These are phyloP conservation scores for Solanum habrochaites DNA, from an alignment of 257 asterid species.

Conservation along the genomic window DNA sequence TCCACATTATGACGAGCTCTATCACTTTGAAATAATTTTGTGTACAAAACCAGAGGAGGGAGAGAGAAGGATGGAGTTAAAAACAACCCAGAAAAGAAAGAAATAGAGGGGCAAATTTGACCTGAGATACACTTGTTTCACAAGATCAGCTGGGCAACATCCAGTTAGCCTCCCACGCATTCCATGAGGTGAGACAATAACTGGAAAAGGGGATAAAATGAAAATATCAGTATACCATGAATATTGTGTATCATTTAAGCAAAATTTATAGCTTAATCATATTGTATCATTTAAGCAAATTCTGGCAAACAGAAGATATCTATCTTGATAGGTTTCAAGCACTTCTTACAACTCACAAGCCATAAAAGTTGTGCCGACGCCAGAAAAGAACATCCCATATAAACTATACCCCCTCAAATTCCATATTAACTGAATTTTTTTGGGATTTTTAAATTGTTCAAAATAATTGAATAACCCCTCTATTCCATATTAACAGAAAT, in stretches of 20 bases:
- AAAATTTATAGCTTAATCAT: background rate
- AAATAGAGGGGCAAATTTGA: slow-evolving; percentile 9
- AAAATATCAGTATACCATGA: background rate
- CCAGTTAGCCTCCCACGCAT: slow-evolving; percentile 96
- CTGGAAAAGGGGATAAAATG: slow-evolving; percentile 30
- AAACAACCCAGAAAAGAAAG: background rate
- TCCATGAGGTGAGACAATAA: slow-evolving; percentile 92
- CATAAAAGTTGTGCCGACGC: background rate
- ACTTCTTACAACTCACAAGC: background rate
- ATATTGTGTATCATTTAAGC: background rate
- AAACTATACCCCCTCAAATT: background rate
- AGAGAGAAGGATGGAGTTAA: background rate
- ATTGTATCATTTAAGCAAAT: background rate
- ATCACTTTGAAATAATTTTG: background rate
- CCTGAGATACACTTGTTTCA: slow-evolving; percentile 95
- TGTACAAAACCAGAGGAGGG: background rate
- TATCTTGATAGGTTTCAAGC: background rate
- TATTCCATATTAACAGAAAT: background rate
- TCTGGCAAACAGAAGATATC: background rate
- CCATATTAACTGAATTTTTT: background rate
- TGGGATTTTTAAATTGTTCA: background rate
- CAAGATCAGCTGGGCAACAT: slow-evolving; percentile 88
- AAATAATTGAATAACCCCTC: background rate
- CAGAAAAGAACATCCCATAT: background rate
- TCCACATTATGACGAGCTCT: background rate